Conservation (phyloP, 768 basidiomycete genomes). For the Trametes coccinea region DNA sequence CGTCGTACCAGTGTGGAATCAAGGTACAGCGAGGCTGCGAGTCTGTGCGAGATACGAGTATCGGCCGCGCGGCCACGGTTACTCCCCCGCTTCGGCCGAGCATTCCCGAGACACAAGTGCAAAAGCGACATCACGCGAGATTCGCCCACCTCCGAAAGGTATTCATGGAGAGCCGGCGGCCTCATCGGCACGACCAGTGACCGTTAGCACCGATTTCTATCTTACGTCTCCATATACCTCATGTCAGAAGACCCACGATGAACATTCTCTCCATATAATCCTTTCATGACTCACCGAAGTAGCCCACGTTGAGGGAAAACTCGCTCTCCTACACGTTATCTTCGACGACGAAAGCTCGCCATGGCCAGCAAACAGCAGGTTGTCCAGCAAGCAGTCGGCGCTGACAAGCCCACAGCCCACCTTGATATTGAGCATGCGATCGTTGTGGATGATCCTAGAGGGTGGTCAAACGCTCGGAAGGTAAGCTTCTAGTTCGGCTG, state of each 20-base stretch:
- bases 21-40: too few relatives aligned
- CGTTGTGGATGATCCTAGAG: slow-evolving; percentile 30
- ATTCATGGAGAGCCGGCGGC: not conserved
- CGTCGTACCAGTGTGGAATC: too few relatives aligned
- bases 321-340: too few relatives aligned
- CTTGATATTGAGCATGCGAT: slow-evolving; percentile 31
- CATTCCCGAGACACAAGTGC: not conserved
- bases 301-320: not conserved
- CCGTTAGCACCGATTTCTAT: not conserved
- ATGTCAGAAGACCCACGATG: slow-evolving; percentile 1
- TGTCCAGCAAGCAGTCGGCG: not conserved
- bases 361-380: slow-evolving; percentile 8
- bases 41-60: too few relatives aligned
- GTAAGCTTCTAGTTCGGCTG: slow-evolving; percentile 2
- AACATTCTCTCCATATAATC: not conserved
- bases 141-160: not conserved
- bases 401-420: not conserved
- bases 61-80: too few relatives aligned
- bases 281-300: not conserved
- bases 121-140: not conserved
- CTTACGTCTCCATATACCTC: not conserved
- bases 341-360: too few relatives aligned
- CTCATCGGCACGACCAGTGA: not conserved
- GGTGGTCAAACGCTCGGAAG: slow-evolving; percentile 31
- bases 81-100: not conserved